phyloP scores from a whole-genome alignment of 2,329 filamentous ascomycete species.

The Macrophomina pseudophaseolina region DNA sequence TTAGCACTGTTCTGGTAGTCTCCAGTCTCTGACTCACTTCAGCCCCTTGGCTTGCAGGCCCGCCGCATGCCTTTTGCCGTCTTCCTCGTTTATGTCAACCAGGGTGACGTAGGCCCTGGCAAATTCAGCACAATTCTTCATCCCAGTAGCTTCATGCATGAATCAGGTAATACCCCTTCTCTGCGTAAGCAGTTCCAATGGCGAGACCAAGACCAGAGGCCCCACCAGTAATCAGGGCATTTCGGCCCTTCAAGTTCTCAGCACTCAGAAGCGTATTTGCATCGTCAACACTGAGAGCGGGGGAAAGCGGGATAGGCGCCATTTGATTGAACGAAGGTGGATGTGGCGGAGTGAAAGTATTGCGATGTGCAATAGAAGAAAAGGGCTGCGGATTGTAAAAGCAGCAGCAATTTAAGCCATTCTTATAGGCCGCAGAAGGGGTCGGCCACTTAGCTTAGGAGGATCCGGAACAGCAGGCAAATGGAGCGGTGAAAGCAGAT shows the following conservation, averaged over 20 bases:
- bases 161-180: constrained; percentile 4
- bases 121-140: background rate
- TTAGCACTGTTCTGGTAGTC: background rate
- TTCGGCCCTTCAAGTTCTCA: background rate
- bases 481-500: background rate
- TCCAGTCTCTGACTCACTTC: background rate
- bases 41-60: constrained; percentile 30
- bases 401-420: background rate
- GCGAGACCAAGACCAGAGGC: constrained; percentile 12
- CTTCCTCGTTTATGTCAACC: constrained; percentile 32
- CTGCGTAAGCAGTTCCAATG: constrained; percentile 5
- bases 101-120: constrained; percentile 35
- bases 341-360: too few relatives aligned
- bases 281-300: background rate
- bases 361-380: background rate
- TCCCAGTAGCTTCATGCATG: background rate
- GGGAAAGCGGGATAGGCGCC: constrained; percentile 5
- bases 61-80: constrained; percentile 28
- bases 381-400: too few relatives aligned
- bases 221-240: constrained; percentile 21
- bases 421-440: background rate
- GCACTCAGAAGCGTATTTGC: background rate
- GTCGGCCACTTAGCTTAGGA: background rate
- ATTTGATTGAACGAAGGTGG: background rate
- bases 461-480: background rate